Evolutionary conservation across 1,284 basidiomycete species (phyloP).

Genomic region (Pholiota adiposa): DNA sequence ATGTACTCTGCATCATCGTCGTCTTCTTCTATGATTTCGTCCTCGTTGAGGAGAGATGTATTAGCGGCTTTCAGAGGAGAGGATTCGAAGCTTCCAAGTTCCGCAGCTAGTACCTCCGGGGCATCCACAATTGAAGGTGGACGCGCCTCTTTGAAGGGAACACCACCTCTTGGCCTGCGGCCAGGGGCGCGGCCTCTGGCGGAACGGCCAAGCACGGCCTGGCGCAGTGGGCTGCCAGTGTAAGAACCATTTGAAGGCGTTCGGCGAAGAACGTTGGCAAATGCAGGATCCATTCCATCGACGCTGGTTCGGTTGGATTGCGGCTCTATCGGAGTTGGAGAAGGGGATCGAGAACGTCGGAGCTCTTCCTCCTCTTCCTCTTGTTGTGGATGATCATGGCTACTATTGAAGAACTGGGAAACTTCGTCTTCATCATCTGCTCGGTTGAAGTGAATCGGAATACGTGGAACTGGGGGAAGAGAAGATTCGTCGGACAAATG

Average conservation of each 20-base stretch:
- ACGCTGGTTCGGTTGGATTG: constrained; percentile 64
- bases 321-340: constrained; percentile 37
- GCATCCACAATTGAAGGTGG: constrained; percentile 70
- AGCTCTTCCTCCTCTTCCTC: constrained; percentile 33
- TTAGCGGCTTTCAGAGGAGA: constrained; percentile 27
- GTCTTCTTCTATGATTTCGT: constrained; percentile 44
- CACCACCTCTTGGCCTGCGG: constrained; percentile 61
- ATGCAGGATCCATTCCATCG: constrained; percentile 84
- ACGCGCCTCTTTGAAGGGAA: constrained; percentile 65
- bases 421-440: constrained; percentile 47
- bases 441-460: constrained; percentile 51
- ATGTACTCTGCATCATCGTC: constrained; percentile 38
- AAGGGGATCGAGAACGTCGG: constrained; percentile 45
- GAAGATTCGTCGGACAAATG: constrained; percentile 39
- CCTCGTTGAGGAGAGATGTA: constrained; percentile 45
- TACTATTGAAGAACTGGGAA: constrained; percentile 39
- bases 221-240: constrained; percentile 58
- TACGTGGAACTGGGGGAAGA: constrained; percentile 54
- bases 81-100: constrained; percentile 48
- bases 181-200: constrained; percentile 52
- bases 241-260: constrained; percentile 61
- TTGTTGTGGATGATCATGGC: constrained; percentile 18
- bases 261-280: constrained; percentile 74
- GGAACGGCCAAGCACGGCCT: constrained; percentile 52
- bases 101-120: constrained; percentile 69